phyloP scores from a whole-genome alignment of 192 early-diverging fungal genomes.

The Linnemannia hyalina region DNA sequence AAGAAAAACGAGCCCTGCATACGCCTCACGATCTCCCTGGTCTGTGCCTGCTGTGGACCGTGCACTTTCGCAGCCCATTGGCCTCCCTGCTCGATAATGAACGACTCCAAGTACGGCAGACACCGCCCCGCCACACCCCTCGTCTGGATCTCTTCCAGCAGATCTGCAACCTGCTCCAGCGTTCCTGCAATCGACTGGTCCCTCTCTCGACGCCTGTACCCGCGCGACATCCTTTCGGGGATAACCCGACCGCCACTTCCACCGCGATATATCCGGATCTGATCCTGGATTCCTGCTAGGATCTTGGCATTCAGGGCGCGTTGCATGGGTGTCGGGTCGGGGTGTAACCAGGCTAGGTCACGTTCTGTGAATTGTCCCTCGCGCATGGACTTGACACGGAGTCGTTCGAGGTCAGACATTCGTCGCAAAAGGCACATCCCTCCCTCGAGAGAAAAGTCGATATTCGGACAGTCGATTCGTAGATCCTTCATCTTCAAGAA shows the following conservation, averaged over 20 bases:
- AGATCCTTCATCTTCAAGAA: not conserved
- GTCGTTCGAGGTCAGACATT: not conserved
- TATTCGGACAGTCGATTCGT: not conserved
- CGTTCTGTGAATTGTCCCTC: not conserved
- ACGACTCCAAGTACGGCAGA: not conserved
- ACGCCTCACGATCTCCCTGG: not conserved
- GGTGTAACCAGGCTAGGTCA: not conserved
- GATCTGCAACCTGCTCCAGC: not conserved
- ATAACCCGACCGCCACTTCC: not conserved
- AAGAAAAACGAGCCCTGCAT: not conserved
- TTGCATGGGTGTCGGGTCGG: not conserved
- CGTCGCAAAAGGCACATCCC: not conserved
- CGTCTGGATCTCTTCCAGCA: not conserved
- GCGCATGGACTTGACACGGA: not conserved
- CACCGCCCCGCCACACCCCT: not conserved
- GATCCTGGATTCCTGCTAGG: not conserved
- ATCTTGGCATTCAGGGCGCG: not conserved
- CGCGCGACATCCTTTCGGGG: too few species aligned
- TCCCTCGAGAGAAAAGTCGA: not conserved
- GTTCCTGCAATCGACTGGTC: not conserved
- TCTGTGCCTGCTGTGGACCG: not conserved
- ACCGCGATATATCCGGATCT: not conserved
- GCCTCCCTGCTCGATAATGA: not conserved
- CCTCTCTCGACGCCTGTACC: not conserved
- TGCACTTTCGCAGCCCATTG: not conserved